Evolutionary conservation across 2,329 filamentous ascomycete species (phyloP).

Genomic region (Leptoxyphium fumago): DNA sequence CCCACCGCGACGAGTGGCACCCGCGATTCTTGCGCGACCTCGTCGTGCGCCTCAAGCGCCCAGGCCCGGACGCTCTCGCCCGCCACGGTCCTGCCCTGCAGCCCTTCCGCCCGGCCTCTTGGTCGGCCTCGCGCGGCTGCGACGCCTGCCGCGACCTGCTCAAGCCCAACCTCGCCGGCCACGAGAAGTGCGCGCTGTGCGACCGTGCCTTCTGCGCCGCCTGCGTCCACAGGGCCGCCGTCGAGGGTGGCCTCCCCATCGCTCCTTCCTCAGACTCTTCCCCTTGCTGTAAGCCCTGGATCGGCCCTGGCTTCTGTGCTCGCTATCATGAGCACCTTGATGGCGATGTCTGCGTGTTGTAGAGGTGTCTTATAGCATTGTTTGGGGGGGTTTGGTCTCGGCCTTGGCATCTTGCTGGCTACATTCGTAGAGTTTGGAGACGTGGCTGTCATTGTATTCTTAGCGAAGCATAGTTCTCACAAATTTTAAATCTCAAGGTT

Average conservation of each 20-base stretch:
- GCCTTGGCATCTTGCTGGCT: too few relatives aligned
- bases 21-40: slow-evolving; percentile 33
- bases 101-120: slow-evolving; percentile 24
- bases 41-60: slow-evolving; percentile 31
- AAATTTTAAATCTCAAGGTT: too few relatives aligned
- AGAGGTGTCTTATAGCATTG: too few relatives aligned
- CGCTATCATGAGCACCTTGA: slow-evolving; percentile 23
- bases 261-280: slow-evolving; percentile 17
- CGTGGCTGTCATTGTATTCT: too few relatives aligned
- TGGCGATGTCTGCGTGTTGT: slow-evolving; percentile 12
- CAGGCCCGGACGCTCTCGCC: slow-evolving; percentile 26
- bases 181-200: slow-evolving; percentile 26
- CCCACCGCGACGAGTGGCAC: slow-evolving; percentile 37
- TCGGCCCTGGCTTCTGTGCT: slow-evolving; percentile 18
- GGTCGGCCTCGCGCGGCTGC: slow-evolving; percentile 20
- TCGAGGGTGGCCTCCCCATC: slow-evolving; percentile 6
- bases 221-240: slow-evolving; percentile 23
- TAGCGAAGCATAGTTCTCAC: too few relatives aligned
- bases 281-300: slow-evolving; percentile 26
- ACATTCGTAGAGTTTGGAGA: too few relatives aligned
- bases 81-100: slow-evolving; percentile 23
- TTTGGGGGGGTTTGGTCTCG: too few relatives aligned
- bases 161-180: slow-evolving; percentile 22
- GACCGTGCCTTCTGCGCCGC: slow-evolving; percentile 25
- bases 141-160: slow-evolving; percentile 25